Base-by-base conservation (phyloP, 139 green algal genomes). In the Picochlorum sp. region DNA sequence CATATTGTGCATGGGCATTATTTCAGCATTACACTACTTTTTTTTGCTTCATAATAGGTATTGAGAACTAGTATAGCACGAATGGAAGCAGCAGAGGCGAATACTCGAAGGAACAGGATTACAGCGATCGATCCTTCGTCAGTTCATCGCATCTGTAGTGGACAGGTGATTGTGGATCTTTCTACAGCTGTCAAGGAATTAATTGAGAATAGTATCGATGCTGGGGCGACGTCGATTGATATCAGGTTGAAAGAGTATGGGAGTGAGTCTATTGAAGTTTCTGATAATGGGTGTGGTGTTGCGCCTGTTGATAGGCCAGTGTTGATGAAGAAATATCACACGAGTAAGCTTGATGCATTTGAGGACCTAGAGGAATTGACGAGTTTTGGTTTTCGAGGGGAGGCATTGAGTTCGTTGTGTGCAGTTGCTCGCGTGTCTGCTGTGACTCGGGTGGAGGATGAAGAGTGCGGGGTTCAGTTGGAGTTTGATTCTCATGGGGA, bases 161-260 rank as follows among this genome's bases (percentile, higher is more conserved):
- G 89, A 5, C 90, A 97, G 60, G 92, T 98, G 11, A 86, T 98
- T 20, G 56, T 96, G 4, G 89, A 96, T 65, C 66, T 97, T 20
- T 75, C 85, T 9, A 88, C 81, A 10, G 86, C 87, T 1, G 83
- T 95, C 1, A 95, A 96, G 65, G 93, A 99, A 76, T 80, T 99
- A 5, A 73, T 99, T 15, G 93, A 99, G 57, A 99, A 99, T 65
- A 81, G 85, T 15, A 60, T 99, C 21, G 93, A 99, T 64, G 93
- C 93, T 2, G 88, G 90, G 1, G 92, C 94, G 3, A 95, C 82
- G 0, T 88, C 70, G 49, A 76, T 98, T 5, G 93, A 98, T 80
- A 78, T 95, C 5, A 73, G 82, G 10, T 62, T 98, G 3, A 89
- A 83, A 41, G 92, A 98, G 58, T 86, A 90, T 67, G 92, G 92